Base-by-base conservation (phyloP, 768 basidiomycete species). In the Kwoniella sp. region DNA sequence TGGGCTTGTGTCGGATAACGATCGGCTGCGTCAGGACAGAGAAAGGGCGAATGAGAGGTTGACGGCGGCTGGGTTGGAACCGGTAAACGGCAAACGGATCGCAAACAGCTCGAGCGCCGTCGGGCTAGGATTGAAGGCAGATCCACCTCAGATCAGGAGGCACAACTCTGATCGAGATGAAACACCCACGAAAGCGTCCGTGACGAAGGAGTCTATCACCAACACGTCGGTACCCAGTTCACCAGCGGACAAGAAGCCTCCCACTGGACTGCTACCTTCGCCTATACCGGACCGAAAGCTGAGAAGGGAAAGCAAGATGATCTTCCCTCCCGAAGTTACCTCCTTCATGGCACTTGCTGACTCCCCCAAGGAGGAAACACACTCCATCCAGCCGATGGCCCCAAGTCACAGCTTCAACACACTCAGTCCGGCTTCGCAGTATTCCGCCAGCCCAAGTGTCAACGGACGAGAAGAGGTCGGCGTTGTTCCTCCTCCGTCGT, bases 1-100 rank as follows among this genome's bases (percentile, higher is more conserved):
- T 65, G 87, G 89, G 62, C 86, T 91, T 61, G 83, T 89, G 78
- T 90, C 90, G 82, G 92, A 95, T 72, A 84, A 92, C 50, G 92
- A 94, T 70, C 86, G 93, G 60, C 86, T 95, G 56, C 85, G 93
- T 15, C 83, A 83, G 12, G 93, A 95, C 78, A 86, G 93, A 20
- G 92, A 93, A 74, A 77, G 84, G 9, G 89, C 84, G 60, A 82
- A 71, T 47, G 34, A 29, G 15, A 57, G 66, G 20, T 52, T 77
- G n/a, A 13, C 61, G 20, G 45, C 63, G 7, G 67, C 63, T 7
- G 75, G 73, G 13, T 29, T 73, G 38, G 72, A 73, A 47, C 63
- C 70, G 4, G 31, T 26, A 29, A 57, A 41, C 4, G n/a, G 34
- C 8, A 73, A 69, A 53, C 60, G 62, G 30, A 66, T 76, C 23